These are phyloP conservation scores for Biancaea sappan DNA, from an alignment of 306 rosid species.

Conservation along the genomic window DNA sequence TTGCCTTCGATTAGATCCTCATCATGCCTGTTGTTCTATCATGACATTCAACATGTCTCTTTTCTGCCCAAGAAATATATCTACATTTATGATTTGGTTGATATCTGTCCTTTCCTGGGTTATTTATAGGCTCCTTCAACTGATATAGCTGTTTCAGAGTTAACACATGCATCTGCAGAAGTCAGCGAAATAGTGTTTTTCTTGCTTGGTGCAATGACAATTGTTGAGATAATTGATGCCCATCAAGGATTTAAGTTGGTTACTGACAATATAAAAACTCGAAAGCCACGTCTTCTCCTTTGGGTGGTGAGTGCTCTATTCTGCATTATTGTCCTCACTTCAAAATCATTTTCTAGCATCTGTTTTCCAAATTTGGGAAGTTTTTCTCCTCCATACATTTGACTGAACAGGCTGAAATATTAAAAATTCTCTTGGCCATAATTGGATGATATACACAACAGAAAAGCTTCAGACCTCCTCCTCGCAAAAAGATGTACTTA, in stretches of 20 bases:
- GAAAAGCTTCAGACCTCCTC: constrained; percentile 12
- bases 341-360: constrained; percentile 13
- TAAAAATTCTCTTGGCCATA: neutral
- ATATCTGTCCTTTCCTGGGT: constrained; percentile 16
- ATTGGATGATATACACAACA: constrained; percentile 13
- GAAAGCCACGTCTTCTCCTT: constrained; percentile 86
- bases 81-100: neutral
- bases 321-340: constrained; percentile 19
- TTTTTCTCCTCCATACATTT: neutral
- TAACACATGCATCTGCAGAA: constrained; percentile 85
- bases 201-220: constrained; percentile 97
- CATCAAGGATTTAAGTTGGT: constrained; percentile 99
- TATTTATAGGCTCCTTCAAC: constrained; percentile 87
- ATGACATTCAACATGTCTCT: constrained; percentile 18
- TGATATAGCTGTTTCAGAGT: constrained; percentile 83
- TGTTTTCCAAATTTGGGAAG: constrained; percentile 4
- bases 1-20: constrained; percentile 11
- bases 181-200: constrained; percentile 97
- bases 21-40: neutral
- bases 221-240: constrained; percentile 89
- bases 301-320: constrained; percentile 85
- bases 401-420: neutral
- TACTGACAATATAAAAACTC: constrained; percentile 89
- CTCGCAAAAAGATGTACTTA: neutral
- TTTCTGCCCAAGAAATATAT: neutral